phyloP scores from a whole-genome alignment of 83 land plant genomes.

The Diphasiastrum complanatum region DNA sequence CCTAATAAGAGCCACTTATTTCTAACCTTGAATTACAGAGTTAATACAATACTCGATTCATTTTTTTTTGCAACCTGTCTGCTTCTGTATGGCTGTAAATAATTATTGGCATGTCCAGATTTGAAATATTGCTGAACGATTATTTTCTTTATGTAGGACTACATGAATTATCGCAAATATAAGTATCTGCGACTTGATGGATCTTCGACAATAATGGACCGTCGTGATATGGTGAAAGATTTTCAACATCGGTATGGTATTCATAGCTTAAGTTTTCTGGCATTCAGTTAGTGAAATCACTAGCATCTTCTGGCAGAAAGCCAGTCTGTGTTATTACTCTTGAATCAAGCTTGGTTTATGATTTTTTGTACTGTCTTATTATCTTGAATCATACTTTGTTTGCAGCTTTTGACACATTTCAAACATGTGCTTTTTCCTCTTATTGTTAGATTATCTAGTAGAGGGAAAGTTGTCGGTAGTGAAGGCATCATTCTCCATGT shows the following conservation, averaged over 20 bases:
- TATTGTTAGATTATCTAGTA: no score
- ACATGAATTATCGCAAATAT: conserved; percentile 95
- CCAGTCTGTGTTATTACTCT: neutral
- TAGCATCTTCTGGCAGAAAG: neutral
- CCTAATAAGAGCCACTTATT: no score
- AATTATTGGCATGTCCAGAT: neutral
- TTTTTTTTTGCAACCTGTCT: neutral
- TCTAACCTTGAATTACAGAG: no score
- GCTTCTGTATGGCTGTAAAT: neutral
- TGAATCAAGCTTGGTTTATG: neutral
- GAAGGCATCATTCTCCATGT: no score
- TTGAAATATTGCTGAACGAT: neutral
- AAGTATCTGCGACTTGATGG: conserved; percentile 91
- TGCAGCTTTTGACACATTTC: no score
- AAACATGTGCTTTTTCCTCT: no score
- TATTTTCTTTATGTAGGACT: conserved; percentile 73
- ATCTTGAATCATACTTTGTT: neutral
- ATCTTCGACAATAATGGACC: conserved; percentile 90
- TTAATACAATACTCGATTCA: no score
- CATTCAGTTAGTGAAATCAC: neutral
- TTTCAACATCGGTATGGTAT: conserved; percentile 73
- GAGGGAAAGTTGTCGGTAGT: no score
- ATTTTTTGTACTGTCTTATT: neutral
- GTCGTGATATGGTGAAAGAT: conserved; percentile 95
- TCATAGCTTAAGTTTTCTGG: neutral